phyloP scores from a whole-genome alignment of 2,329 filamentous ascomycete species.

The Alternaria triticimaculans region DNA sequence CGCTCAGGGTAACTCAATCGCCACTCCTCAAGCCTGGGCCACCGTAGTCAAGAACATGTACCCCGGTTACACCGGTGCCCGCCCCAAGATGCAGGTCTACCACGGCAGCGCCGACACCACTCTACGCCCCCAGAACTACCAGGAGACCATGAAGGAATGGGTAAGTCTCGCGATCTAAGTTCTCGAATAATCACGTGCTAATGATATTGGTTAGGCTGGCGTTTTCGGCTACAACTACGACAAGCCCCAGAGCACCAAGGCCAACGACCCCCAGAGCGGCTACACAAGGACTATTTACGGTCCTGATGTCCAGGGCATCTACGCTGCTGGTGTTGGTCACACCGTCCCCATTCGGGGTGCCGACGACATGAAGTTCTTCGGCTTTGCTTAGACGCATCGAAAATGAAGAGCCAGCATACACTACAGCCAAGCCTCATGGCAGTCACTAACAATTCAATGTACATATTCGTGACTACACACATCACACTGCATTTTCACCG shows the following conservation, averaged over 20 bases:
- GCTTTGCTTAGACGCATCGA: constrained; percentile 25
- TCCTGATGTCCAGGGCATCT: constrained; percentile 44
- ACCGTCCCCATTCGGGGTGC: constrained; percentile 42
- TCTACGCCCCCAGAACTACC: constrained; percentile 61
- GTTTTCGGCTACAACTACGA: constrained; percentile 43
- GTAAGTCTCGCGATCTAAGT: not conserved
- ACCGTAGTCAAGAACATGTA: constrained; percentile 57
- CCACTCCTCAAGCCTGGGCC: constrained; percentile 58
- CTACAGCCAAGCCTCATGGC: not conserved
- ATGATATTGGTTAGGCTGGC: constrained; percentile 16
- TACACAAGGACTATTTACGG: constrained; percentile 45
- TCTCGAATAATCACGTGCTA: not conserved
- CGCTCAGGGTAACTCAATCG: constrained; percentile 56
- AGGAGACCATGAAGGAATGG: constrained; percentile 57
- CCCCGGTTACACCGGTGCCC: constrained; percentile 57
- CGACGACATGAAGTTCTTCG: constrained; percentile 46
- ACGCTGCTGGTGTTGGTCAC: constrained; percentile 44
- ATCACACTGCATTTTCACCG: not conserved
- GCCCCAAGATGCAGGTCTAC: constrained; percentile 65
- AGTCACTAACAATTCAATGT: not conserved
- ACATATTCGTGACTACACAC: not conserved
- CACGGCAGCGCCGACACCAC: constrained; percentile 62
- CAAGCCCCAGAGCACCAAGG: constrained; percentile 38
- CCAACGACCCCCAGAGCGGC: constrained; percentile 37
- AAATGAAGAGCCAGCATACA: not conserved